phyloP scores from a whole-genome alignment of 495 filamentous ascomycete species.

The Pyronema omphalodes region DNA sequence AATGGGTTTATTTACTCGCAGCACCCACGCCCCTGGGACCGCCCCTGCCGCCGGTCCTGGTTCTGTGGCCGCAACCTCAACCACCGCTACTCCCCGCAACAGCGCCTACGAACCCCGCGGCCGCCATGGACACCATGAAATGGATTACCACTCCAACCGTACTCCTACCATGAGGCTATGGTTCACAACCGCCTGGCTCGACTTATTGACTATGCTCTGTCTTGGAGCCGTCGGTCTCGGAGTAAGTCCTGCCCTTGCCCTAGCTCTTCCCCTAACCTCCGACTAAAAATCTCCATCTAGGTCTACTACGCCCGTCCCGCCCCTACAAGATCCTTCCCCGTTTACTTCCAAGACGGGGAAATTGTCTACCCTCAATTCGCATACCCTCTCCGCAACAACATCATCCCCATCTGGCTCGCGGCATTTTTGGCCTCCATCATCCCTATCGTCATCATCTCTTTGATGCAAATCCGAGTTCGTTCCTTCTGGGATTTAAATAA shows the following conservation, averaged over 20 bases:
- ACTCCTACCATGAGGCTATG: conserved; percentile 36
- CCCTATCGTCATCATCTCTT: conserved; percentile 28
- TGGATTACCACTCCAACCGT: conserved; percentile 24
- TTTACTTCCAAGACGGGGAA: conserved; percentile 38
- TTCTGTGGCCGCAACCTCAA: background rate
- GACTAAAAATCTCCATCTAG: conserved; percentile 18
- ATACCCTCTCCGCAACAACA: conserved; percentile 32
- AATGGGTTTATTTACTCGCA: background rate
- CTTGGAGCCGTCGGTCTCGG: conserved; percentile 40
- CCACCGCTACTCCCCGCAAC: background rate
- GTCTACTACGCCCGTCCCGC: conserved; percentile 39
- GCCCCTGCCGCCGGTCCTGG: no score
- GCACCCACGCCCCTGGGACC: background rate
- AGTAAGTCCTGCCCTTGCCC: conserved; percentile 26
- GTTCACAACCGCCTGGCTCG: conserved; percentile 38
- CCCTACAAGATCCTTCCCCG: conserved; percentile 37
- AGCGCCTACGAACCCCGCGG: background rate
- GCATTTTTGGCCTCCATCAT: conserved; percentile 27
- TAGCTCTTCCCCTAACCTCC: background rate
- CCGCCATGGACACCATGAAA: background rate
- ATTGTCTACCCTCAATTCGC: conserved; percentile 33
- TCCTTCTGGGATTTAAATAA: conserved; percentile 53
- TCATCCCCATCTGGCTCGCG: conserved; percentile 31
- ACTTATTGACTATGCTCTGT: conserved; percentile 37
- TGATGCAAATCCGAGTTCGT: conserved; percentile 40